A percentile compares a stretch with the other conserved stretches of the same genome.
Evolutionary conservation across 2,329 filamentous ascomycete species (phyloP).

Genomic region (Trichoderma citrinoviride): DNA sequence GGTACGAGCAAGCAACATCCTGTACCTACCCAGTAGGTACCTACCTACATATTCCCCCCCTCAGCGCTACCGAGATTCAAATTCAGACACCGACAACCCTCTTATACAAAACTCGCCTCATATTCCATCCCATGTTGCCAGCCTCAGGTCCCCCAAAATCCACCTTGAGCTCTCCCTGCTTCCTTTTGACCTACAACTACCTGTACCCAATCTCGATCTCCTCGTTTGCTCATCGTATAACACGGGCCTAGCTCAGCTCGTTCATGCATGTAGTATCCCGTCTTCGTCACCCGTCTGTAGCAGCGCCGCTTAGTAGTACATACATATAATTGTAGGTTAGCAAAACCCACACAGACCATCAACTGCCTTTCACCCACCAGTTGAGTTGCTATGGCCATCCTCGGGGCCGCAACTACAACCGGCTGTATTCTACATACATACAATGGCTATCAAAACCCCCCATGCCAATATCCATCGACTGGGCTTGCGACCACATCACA

Average conservation of each 20-base stretch:
- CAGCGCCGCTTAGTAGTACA: not conserved
- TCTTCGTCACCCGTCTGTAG: not conserved
- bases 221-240: not conserved
- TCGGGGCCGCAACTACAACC: too few relatives aligned
- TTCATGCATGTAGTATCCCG: not conserved
- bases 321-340: not conserved
- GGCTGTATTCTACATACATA: too few relatives aligned
- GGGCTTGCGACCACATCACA: too few relatives aligned
- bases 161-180: not conserved
- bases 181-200: too few relatives aligned
- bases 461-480: too few relatives aligned
- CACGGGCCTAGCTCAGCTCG: not conserved
- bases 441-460: too few relatives aligned
- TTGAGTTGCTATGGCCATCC: too few relatives aligned
- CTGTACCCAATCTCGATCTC: too few relatives aligned
- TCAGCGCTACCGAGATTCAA: not conserved
- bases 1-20: too few relatives aligned
- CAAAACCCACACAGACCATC: not conserved
- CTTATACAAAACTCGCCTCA: not conserved
- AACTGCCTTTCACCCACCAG: not conserved
- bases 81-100: conserved; percentile 3
- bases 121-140: not conserved
- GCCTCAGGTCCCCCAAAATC: not conserved
- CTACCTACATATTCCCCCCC: not conserved
- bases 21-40: too few relatives aligned